These are phyloP conservation scores for Lyophyllum semitale DNA, from an alignment of 768 basidiomycete genomes.

Conservation along the genomic window DNA sequence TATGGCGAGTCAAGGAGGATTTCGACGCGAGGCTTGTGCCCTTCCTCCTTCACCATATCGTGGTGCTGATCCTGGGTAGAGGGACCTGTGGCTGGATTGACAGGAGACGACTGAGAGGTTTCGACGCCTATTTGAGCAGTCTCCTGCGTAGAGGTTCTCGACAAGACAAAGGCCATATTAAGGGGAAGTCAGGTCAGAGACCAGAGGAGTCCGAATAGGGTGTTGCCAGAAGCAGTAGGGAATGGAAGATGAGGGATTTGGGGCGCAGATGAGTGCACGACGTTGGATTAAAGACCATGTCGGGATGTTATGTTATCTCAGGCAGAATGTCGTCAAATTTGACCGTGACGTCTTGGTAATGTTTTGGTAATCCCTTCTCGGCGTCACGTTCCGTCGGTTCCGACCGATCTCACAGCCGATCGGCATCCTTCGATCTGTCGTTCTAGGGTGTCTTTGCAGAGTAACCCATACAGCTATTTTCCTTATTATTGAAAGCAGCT, in stretches of 20 bases:
- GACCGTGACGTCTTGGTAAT: too few relatives aligned
- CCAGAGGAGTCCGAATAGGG: background rate
- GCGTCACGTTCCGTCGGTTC: too few relatives aligned
- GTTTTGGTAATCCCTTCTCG: too few relatives aligned
- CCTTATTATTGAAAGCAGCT: too few relatives aligned
- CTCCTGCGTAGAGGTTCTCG: constrained; percentile 15
- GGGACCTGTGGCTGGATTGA: constrained; percentile 2
- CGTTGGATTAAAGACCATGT: background rate
- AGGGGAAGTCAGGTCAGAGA: constrained; percentile 3
- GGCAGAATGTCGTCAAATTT: too few relatives aligned
- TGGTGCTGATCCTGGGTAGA: constrained; percentile 9
- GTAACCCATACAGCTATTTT: too few relatives aligned
- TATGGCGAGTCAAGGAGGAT: constrained; percentile 73
- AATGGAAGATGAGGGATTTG: constrained; percentile 1
- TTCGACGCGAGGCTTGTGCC: constrained; percentile 59
- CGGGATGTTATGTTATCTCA: background rate
- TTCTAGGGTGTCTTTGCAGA: too few relatives aligned
- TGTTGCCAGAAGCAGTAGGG: background rate
- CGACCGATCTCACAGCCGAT: too few relatives aligned
- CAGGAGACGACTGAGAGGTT: background rate
- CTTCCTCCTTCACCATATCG: constrained; percentile 48
- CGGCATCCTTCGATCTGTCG: too few relatives aligned
- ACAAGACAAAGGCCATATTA: constrained; percentile 24
- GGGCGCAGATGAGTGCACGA: background rate
- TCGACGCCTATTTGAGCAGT: constrained; percentile 15